These are phyloP conservation scores for Chytriomyces hyalinus DNA, from an alignment of 192 early-diverging fungal species.

Conservation along the genomic window DNA sequence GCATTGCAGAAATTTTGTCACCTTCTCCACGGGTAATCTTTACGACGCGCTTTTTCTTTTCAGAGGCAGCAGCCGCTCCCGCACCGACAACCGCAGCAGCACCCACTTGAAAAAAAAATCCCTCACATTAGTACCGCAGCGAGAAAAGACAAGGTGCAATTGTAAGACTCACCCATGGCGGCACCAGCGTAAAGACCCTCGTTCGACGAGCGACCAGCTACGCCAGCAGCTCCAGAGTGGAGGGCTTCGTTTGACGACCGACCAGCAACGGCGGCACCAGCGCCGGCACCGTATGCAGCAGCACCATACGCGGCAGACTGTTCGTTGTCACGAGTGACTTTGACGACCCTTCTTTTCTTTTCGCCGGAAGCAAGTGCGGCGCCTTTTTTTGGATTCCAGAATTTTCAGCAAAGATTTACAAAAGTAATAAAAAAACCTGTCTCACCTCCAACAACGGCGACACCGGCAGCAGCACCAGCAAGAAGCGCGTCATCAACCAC, in stretches of 20 bases:
- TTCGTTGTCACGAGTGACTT: not conserved
- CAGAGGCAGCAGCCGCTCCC: not conserved
- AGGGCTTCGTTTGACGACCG: not conserved
- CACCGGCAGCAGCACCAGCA: not conserved
- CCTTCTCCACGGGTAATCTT: not conserved
- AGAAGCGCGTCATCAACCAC: not conserved
- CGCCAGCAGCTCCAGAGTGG: not conserved
- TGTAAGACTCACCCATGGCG: not conserved
- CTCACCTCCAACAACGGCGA: not conserved
- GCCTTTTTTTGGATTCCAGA: not conserved
- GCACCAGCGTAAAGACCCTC: not conserved
- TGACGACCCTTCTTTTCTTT: constrained; percentile 9
- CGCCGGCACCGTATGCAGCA: not conserved
- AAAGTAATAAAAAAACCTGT: too few species aligned
- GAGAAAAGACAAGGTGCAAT: too few species aligned
- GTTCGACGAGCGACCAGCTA: too few species aligned
- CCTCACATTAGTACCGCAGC: too few species aligned
- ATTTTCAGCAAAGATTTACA: not conserved
- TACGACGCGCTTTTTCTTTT: constrained; percentile 17
- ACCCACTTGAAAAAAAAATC: not conserved
- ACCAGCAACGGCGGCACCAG: not conserved
- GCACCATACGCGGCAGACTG: not conserved
- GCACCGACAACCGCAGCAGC: not conserved
- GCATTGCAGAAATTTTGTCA: too few species aligned
- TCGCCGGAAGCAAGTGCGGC: not conserved